Conservation (phyloP, 352 stramenopile genomes). For the Phytophthora vignae region DNA sequence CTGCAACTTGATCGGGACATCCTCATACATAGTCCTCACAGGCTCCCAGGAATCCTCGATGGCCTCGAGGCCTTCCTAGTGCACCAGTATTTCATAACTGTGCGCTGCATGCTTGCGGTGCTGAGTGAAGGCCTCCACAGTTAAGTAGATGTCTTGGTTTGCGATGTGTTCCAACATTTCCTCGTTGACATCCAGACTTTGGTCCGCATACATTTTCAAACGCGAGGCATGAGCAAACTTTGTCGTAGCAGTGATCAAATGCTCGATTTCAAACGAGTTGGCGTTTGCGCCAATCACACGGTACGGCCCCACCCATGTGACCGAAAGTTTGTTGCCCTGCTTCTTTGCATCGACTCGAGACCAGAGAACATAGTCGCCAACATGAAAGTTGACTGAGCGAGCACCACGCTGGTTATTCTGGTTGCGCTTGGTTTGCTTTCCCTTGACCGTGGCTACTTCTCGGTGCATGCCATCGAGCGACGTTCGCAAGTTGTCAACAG, state of each 20-base stretch:
- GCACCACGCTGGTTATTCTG: slow-evolving; percentile 16
- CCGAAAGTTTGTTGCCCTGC: slow-evolving; percentile 11
- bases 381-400: slow-evolving; percentile 12
- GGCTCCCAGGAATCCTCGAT: slow-evolving; percentile 3
- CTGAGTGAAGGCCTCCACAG: slow-evolving; percentile 10
- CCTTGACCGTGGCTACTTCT: not conserved
- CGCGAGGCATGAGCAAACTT: slow-evolving; percentile 3
- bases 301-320: slow-evolving; percentile 18
- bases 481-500: not conserved
- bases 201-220: slow-evolving; percentile 15
- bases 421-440: slow-evolving; percentile 22
- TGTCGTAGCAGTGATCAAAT: slow-evolving; percentile 7
- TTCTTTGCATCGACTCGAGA: slow-evolving; percentile 19
- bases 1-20: slow-evolving; percentile 4
- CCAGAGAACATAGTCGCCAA: slow-evolving; percentile 19
- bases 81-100: not conserved
- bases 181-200: slow-evolving; percentile 9
- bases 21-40: slow-evolving; percentile 2
- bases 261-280: slow-evolving; percentile 23
- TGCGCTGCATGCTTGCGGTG: slow-evolving; percentile 5
- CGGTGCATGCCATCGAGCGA: slow-evolving; percentile 15
- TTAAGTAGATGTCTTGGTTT: slow-evolving; percentile 17
- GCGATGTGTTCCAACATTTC: slow-evolving; percentile 15
- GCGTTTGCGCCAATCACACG: slow-evolving; percentile 9
- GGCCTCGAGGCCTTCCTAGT: not conserved